phyloP scores from a whole-genome alignment of 495 filamentous ascomycete genomes.

The Astrothelium macrocarpum region DNA sequence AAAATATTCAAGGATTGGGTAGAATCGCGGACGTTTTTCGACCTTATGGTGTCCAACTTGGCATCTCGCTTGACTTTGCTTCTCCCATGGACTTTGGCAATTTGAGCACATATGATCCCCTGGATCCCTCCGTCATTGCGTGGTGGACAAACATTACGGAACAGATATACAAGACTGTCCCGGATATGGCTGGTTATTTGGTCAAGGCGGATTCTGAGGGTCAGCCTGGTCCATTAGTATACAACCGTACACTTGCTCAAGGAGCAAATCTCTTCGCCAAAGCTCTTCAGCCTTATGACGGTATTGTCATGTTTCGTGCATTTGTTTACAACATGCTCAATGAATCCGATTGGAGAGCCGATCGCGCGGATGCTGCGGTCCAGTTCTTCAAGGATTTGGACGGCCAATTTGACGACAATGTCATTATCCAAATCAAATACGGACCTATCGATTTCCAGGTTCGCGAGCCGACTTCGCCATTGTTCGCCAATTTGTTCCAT shows the following conservation, averaged over 20 bases:
- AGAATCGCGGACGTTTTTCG: constrained; percentile 55
- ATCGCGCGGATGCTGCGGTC: constrained; percentile 60
- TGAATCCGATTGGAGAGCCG: constrained; percentile 51
- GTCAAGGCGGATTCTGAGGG: constrained; percentile 69
- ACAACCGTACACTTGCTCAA: constrained; percentile 58
- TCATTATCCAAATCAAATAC: constrained; percentile 64
- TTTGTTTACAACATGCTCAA: constrained; percentile 61
- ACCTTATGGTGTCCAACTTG: constrained; percentile 58
- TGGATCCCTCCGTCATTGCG: constrained; percentile 46
- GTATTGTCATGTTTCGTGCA: constrained; percentile 61
- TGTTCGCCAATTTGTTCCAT: constrained; percentile 53
- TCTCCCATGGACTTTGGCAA: constrained; percentile 50
- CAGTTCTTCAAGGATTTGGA: constrained; percentile 59
- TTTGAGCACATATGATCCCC: constrained; percentile 53
- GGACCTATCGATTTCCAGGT: constrained; percentile 72
- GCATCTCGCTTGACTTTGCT: constrained; percentile 58
- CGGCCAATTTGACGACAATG: constrained; percentile 57
- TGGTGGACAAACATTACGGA: constrained; percentile 55
- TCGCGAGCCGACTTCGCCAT: constrained; percentile 57
- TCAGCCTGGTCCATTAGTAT: constrained; percentile 58
- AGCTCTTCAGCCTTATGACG: constrained; percentile 49
- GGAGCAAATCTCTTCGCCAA: constrained; percentile 62
- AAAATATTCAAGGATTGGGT: constrained; percentile 51
- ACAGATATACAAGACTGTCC: constrained; percentile 49
- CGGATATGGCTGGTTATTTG: constrained; percentile 60